Percentiles rank a stretch among this genome's conserved stretches.
Conservation (phyloP, 169 alveolate genomes). For the Plasmodium sp. region DNA sequence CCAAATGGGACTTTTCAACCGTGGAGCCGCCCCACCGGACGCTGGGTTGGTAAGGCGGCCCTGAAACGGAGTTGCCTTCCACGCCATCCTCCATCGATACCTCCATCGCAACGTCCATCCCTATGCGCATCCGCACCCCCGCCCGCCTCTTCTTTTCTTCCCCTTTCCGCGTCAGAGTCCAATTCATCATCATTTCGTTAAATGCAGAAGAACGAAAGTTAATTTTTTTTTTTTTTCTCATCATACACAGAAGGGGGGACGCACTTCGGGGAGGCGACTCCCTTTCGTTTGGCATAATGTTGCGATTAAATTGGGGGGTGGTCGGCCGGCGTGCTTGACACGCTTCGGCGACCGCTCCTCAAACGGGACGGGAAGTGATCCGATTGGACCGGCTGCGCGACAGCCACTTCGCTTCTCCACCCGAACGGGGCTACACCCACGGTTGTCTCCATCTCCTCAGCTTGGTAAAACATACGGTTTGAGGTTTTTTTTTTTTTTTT, state of each 20-base stretch:
- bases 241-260: slow-evolving; percentile 18
- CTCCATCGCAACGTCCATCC: background rate
- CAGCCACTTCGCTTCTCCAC: background rate
- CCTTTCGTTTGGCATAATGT: background rate
- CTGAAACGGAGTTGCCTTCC: background rate
- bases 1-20: background rate
- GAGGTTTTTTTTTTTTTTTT: too few species aligned
- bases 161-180: slow-evolving; percentile 20
- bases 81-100: background rate
- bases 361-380: background rate
- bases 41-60: background rate
- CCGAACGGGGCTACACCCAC: background rate
- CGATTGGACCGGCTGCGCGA: background rate
- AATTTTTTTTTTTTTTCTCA: slow-evolving; percentile 25
- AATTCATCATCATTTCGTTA: slow-evolving; percentile 35
- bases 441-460: background rate
- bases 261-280: background rate
- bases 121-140: background rate
- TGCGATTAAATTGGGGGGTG: background rate
- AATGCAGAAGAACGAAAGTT: slow-evolving; percentile 60
- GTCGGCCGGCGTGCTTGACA: background rate
- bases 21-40: background rate
- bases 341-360: background rate
- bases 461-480: background rate
- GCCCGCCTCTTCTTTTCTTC: background rate